Evolutionary conservation across 169 alveolate species (phyloP).

Genomic region (Cryptosporidium ryanae): DNA sequence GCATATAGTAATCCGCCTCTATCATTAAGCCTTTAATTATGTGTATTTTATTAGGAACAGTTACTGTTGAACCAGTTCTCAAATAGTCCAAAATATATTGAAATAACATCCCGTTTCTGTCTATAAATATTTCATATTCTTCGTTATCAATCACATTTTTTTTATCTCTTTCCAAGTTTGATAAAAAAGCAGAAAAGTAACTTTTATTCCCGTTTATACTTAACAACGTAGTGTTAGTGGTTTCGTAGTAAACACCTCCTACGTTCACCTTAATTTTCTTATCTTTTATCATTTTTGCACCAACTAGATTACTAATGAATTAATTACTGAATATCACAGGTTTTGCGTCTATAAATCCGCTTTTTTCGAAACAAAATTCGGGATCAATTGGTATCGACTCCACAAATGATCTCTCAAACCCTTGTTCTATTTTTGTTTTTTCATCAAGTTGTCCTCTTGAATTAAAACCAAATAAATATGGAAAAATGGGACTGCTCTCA

Average conservation of each 20-base stretch:
- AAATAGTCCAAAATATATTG: constrained; percentile 63
- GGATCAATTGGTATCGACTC: no score
- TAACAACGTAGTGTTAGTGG: constrained; percentile 37
- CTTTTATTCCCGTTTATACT: constrained; percentile 28
- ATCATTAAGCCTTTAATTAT: constrained; percentile 56
- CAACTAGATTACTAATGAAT: no score
- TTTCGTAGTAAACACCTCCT: constrained; percentile 59
- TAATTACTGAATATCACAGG: no score
- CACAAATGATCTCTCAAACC: no score
- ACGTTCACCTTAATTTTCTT: constrained; percentile 50
- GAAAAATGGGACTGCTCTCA: no score
- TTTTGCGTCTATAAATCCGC: no score
- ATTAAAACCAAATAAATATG: no score
- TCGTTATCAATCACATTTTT: neutral
- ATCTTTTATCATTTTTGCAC: constrained; percentile 14
- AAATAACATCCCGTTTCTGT: constrained; percentile 57
- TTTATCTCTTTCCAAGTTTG: neutral
- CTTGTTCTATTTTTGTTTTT: no score
- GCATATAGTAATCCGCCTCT: constrained; percentile 67
- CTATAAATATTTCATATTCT: constrained; percentile 25
- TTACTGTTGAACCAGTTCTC: constrained; percentile 62
- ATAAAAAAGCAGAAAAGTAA: constrained; percentile 46
- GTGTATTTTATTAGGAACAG: constrained; percentile 42
- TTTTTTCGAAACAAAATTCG: no score
- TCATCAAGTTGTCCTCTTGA: no score